phyloP scores from a whole-genome alignment of 1,139 yeast species.

The Hyphopichia fennica region DNA sequence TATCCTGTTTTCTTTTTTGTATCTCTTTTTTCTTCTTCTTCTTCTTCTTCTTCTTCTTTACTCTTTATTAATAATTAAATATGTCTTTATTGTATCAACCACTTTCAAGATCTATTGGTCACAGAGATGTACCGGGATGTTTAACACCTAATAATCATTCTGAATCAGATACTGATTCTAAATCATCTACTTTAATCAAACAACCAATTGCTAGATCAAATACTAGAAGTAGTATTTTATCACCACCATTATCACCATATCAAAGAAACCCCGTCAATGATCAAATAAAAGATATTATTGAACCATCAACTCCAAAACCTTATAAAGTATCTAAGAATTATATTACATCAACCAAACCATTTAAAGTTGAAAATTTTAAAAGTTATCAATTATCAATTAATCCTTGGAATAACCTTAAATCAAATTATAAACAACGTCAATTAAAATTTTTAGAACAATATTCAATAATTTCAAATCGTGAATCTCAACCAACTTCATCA shows the following conservation, averaged over 20 bases:
- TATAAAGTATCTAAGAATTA: constrained; percentile 11
- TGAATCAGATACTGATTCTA: constrained; percentile 8
- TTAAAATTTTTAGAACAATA: constrained; percentile 54
- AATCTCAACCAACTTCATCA: constrained; percentile 7
- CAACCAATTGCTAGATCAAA: background rate
- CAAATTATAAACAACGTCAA: constrained; percentile 47
- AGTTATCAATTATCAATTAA: constrained; percentile 49
- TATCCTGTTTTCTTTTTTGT: no score
- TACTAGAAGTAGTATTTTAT: constrained; percentile 37
- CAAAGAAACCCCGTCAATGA: constrained; percentile 25
- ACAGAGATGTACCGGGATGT: constrained; percentile 38
- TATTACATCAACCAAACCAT: constrained; percentile 26
- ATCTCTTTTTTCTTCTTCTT: background rate
- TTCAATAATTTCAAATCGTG: constrained; percentile 18
- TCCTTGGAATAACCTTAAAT: constrained; percentile 50
- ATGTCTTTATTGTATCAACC: constrained; percentile 40
- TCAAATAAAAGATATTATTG: constrained; percentile 3
- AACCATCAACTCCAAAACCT: constrained; percentile 1
- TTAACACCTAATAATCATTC: constrained; percentile 34
- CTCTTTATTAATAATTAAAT: background rate
- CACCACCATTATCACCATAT: constrained; percentile 70
- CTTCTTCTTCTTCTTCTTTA: background rate
- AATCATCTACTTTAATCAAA: constrained; percentile 1
- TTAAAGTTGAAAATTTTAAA: constrained; percentile 49
- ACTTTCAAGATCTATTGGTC: constrained; percentile 26